A percentile compares a stretch with the other conserved stretches of the same genome.
Conservation (phyloP, 495 filamentous ascomycete species). For the Xylaria sp. region DNA sequence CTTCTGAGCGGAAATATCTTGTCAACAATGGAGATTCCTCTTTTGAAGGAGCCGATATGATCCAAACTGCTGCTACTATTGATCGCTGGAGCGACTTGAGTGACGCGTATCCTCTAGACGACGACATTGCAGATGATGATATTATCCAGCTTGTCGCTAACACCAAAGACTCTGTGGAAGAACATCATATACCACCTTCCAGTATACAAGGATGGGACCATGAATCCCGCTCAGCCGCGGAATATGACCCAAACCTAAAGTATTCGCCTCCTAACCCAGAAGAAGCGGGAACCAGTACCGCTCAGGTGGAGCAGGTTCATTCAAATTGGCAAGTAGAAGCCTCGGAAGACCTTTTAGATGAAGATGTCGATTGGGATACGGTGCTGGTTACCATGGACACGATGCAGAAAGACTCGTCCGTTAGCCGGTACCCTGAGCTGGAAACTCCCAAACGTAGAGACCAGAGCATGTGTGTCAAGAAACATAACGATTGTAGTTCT, state of each 20-base stretch:
- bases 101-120: constrained; percentile 36
- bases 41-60: neutral
- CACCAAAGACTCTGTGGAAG: constrained; percentile 18
- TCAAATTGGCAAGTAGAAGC: neutral
- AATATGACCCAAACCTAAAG: constrained; percentile 39
- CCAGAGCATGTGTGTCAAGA: neutral
- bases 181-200: constrained; percentile 39
- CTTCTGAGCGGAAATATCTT: neutral
- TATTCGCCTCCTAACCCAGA: constrained; percentile 30
- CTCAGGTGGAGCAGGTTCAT: neutral
- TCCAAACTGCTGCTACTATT: neutral
- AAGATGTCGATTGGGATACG: constrained; percentile 47
- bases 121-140: constrained; percentile 26
- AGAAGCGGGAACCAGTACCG: neutral
- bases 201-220: constrained; percentile 39
- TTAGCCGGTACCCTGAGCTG: neutral
- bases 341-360: constrained; percentile 43
- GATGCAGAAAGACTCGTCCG: constrained; percentile 18
- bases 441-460: neutral
- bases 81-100: neutral
- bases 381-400: constrained; percentile 33
- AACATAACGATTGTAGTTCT: neutral
- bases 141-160: constrained; percentile 27
- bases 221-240: constrained; percentile 37
- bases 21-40: neutral